Conservation (phyloP, 768 basidiomycete species). For the Russula sp. region DNA sequence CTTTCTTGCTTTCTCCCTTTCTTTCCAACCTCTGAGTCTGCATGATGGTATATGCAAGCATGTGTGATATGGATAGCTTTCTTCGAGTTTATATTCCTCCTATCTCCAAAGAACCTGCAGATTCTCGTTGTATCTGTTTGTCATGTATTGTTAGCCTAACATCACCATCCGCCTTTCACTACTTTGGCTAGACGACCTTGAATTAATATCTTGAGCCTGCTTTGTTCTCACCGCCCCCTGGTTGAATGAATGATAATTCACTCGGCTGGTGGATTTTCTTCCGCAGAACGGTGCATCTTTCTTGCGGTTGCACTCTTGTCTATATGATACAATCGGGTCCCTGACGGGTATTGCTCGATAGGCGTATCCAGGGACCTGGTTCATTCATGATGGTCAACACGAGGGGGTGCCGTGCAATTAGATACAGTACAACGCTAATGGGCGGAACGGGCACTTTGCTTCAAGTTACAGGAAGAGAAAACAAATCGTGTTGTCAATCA, state of each 20-base stretch:
- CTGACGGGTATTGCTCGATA: neutral
- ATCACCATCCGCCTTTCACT: constrained; percentile 1
- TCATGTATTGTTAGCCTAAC: constrained; percentile 13
- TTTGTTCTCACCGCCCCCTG: neutral
- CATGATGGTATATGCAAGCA: neutral
- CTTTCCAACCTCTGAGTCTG: neutral
- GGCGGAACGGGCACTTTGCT: neutral
- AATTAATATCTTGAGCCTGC: neutral
- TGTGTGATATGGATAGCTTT: neutral
- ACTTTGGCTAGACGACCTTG: constrained; percentile 7
- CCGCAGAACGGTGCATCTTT: neutral
- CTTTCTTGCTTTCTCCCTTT: neutral
- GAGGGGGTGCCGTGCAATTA: neutral
- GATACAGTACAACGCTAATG: neutral
- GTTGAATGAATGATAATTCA: neutral
- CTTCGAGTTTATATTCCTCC: neutral
- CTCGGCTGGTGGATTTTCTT: neutral
- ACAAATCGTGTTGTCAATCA: no score
- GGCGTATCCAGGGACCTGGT: neutral
- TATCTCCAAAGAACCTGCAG: neutral
- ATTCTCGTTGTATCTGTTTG: constrained; percentile 10
- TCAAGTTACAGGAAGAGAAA: no score
- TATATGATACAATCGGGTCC: neutral
- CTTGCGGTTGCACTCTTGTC: neutral
- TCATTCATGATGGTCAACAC: neutral